Evolutionary conservation across 1,284 basidiomycete genomes (phyloP).

Genomic region (Cutaneotrichosporon cavernicola): DNA sequence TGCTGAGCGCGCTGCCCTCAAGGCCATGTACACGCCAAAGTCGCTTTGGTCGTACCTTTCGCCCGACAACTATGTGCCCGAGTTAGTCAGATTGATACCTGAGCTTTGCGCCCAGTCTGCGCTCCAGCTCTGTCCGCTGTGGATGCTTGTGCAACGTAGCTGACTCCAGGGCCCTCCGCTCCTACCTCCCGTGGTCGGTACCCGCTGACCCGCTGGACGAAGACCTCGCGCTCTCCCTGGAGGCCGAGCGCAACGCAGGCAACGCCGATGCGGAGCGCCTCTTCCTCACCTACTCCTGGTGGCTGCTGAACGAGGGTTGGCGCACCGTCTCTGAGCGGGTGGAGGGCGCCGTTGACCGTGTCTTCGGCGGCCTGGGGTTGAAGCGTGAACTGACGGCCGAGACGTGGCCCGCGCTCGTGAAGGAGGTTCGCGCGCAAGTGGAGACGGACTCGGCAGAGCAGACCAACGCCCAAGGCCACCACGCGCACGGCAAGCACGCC

Average conservation of each 20-base stretch:
- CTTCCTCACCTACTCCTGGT: constrained; percentile 53
- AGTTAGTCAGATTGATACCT: constrained; percentile 27
- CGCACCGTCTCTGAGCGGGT: constrained; percentile 39
- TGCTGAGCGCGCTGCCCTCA: constrained; percentile 8
- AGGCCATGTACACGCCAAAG: background rate
- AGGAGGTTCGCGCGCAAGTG: constrained; percentile 42
- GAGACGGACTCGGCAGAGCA: constrained; percentile 31
- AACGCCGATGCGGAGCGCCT: constrained; percentile 44
- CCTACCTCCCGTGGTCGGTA: constrained; percentile 10
- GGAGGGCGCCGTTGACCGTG: constrained; percentile 39
- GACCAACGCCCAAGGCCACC: background rate
- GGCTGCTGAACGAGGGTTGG: constrained; percentile 53
- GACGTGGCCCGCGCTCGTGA: constrained; percentile 45
- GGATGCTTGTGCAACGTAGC: background rate
- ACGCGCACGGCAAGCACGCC: constrained; percentile 4
- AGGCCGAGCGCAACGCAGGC: constrained; percentile 27
- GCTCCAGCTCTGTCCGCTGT: background rate
- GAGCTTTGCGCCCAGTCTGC: background rate
- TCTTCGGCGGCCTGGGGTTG: constrained; percentile 46
- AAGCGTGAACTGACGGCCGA: constrained; percentile 45
- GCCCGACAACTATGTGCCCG: constrained; percentile 18
- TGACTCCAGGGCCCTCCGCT: background rate
- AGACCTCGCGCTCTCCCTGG: constrained; percentile 15
- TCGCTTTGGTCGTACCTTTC: constrained; percentile 34
- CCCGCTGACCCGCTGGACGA: background rate